phyloP scores from a whole-genome alignment of 306 rosid species.

The Lathyrus oleraceus region DNA sequence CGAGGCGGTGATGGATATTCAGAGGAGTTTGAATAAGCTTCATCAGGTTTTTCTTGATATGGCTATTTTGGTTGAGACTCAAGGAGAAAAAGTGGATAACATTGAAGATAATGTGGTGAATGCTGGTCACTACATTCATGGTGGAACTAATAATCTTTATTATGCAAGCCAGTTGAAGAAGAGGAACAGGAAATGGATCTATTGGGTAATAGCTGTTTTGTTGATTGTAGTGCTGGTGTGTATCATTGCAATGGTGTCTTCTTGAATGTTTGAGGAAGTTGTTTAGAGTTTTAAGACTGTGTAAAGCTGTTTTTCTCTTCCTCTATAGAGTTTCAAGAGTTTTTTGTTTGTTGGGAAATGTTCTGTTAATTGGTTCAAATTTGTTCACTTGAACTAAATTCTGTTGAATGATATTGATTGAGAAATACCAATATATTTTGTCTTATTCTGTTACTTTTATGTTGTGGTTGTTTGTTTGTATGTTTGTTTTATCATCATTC shows the following conservation, averaged over 20 bases:
- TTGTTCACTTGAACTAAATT: slow-evolving; percentile 28
- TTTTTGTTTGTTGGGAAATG: slow-evolving; percentile 22
- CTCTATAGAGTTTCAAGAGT: slow-evolving; percentile 13
- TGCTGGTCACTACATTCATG: slow-evolving; percentile 64
- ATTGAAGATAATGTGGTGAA: slow-evolving; percentile 83
- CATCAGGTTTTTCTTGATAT: slow-evolving; percentile 94
- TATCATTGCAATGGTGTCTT: slow-evolving; percentile 56
- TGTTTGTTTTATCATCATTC: background rate
- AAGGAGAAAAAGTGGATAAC: slow-evolving; percentile 72
- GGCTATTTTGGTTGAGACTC: slow-evolving; percentile 89
- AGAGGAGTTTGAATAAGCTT: slow-evolving; percentile 85
- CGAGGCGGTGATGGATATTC: slow-evolving; percentile 78
- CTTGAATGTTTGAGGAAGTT: slow-evolving; percentile 43
- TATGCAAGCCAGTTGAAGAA: slow-evolving; percentile 75
- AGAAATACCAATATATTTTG: background rate
- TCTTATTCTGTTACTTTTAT: background rate
- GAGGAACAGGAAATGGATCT: slow-evolving; percentile 56
- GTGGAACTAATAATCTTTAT: slow-evolving; percentile 72
- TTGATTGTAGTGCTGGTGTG: slow-evolving; percentile 70
- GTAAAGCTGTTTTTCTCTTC: slow-evolving; percentile 21
- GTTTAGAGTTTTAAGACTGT: slow-evolving; percentile 31
- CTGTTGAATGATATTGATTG: slow-evolving; percentile 33
- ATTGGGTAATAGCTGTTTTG: slow-evolving; percentile 66
- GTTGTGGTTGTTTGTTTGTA: background rate
- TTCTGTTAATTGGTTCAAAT: slow-evolving; percentile 26